phyloP scores from a whole-genome alignment of 2,329 filamentous ascomycete species.

The Drechmeria coniospora region DNA sequence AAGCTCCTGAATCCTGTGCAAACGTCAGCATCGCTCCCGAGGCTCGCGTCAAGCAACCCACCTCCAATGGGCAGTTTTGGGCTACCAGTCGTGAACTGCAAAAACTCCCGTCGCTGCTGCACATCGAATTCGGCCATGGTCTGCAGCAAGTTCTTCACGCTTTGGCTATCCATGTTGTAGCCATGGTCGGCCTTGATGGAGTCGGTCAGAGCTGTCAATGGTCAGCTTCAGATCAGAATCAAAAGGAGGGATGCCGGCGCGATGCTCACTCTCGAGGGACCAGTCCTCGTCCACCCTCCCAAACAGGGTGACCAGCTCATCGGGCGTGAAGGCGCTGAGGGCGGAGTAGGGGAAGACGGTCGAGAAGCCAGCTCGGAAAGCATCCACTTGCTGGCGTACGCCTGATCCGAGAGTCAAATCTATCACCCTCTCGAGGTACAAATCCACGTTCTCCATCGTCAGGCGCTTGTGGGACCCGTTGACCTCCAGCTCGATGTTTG shows the following conservation, averaged over 20 bases:
- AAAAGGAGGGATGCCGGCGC: not conserved
- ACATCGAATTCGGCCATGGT: constrained; percentile 77
- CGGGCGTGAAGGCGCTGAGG: constrained; percentile 82
- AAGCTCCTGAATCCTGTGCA: constrained; percentile 78
- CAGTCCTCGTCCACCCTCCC: constrained; percentile 89
- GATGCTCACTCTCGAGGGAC: constrained; percentile 75
- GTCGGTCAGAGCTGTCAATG: constrained; percentile 68
- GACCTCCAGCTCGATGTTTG: constrained; percentile 65
- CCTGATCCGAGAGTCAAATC: constrained; percentile 84
- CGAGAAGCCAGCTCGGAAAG: constrained; percentile 82
- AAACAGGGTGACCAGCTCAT: constrained; percentile 89
- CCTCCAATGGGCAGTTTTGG: constrained; percentile 96
- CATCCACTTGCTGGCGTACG: constrained; percentile 76
- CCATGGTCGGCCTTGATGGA: constrained; percentile 98
- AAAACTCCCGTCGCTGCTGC: constrained; percentile 72
- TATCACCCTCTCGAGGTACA: constrained; percentile 77
- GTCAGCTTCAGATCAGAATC: constrained; percentile 4
- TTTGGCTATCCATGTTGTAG: constrained; percentile 96
- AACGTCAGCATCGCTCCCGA: constrained; percentile 15
- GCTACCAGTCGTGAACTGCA: constrained; percentile 96
- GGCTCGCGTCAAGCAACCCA: constrained; percentile 21
- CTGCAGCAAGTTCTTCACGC: constrained; percentile 81
- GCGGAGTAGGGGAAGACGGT: constrained; percentile 94
- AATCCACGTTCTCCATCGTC: constrained; percentile 80
- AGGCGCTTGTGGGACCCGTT: constrained; percentile 61